phyloP scores from a whole-genome alignment of 148 eudicot species.

The Heliosperma pusillum region DNA sequence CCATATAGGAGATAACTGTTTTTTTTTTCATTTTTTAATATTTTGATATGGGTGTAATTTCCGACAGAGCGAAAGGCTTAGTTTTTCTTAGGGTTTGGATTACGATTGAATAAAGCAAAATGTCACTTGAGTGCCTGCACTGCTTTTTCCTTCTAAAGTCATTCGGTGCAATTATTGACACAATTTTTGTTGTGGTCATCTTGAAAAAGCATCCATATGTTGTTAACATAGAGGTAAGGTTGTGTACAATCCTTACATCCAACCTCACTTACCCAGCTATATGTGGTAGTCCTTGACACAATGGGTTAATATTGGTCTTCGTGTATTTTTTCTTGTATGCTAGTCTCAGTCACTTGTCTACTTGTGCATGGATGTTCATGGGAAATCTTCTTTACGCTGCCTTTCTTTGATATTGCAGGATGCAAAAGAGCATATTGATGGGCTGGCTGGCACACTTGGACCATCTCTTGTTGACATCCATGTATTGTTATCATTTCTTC shows the following conservation, averaged over 20 bases:
- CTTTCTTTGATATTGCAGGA: conserved; percentile 48
- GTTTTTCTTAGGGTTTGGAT: too few relatives aligned
- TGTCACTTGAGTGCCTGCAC: too few relatives aligned
- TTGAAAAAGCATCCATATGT: not conserved
- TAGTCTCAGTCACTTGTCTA: not conserved
- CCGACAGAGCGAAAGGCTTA: not conserved
- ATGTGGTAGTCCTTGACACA: not conserved
- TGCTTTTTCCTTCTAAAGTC: too few relatives aligned
- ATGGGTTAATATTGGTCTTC: not conserved
- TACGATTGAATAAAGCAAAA: too few relatives aligned
- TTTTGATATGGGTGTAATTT: not conserved
- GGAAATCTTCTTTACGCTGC: not conserved
- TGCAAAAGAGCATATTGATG: conserved; percentile 95
- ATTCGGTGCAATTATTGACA: too few relatives aligned
- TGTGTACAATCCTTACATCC: not conserved
- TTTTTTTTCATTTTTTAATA: not conserved
- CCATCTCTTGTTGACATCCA: conserved; percentile 71
- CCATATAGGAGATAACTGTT: not conserved
- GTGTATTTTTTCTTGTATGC: not conserved
- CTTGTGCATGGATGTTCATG: not conserved
- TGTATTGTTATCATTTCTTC: conserved; percentile 45
- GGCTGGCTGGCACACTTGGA: conserved; percentile 91
- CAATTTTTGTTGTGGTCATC: not conserved
- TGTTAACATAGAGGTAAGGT: not conserved
- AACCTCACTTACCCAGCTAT: not conserved